Evolutionary conservation across 148 eudicot genomes (phyloP), one percentile per base, ranked within the genome.

Genomic region (Diospyros lotus): DNA sequence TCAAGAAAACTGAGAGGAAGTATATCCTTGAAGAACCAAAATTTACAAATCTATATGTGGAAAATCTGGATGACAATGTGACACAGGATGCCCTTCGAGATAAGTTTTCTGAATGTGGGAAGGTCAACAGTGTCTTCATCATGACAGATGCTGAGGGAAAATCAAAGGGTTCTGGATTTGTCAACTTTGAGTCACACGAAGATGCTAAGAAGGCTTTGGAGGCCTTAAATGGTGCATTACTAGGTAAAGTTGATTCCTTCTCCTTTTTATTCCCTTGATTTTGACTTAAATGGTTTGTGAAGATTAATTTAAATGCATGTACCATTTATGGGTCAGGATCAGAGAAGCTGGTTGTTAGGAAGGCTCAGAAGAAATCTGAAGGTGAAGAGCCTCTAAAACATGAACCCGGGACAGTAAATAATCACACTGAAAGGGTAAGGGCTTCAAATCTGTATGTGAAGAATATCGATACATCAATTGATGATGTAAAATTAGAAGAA

Each of bases 101-200:
- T 15, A 86, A 66, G 44, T 88, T 86, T 75, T 84, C 89, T 66
- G 77, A 79, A 65, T 73, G 75, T 77, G 85, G 92, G 58, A 75
- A 80, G 56, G 76, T 86, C 55, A 54, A 46, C 45, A 76, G 69
- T 75, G 83, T 72, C 77, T 61, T 60, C 18, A 79, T 86, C 52
- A 77, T 80, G 78, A 84, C 74, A 69, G 89, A 86, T 81, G 66
- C 71, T 64, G 73, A 68, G 5, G 88, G 92, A 10, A 82, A 71
- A 62, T 81, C 89, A 74, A 82, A 53, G 72, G 89, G 88, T 1
- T 88, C 65, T 74, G 88, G 89, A 48, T 82, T 84, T 72, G 82
- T 86, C 65, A 66, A 64, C 40, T 86, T 82, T 72, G 78, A 78
- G 74, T 75, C 81, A 13, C 82, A 73, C 69, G 83, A 82, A 40